phyloP scores from a whole-genome alignment of 805 yeast genomes.

The Teunomyces panamensis region DNA sequence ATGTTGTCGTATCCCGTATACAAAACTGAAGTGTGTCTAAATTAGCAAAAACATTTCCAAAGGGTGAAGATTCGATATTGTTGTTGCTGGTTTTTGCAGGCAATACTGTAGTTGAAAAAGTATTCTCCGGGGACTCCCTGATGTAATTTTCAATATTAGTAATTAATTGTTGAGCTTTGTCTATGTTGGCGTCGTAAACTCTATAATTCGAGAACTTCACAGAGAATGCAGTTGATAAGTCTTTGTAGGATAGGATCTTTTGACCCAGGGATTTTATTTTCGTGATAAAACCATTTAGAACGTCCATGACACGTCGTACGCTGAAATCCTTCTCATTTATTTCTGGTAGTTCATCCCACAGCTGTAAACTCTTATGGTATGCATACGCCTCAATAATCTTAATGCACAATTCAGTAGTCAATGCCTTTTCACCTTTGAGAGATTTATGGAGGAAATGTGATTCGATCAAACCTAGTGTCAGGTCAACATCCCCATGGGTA shows the following conservation, averaged over 20 bases:
- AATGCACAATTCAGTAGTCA: constrained; percentile 31
- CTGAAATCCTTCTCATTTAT: constrained; percentile 19
- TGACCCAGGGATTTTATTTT: constrained; percentile 10
- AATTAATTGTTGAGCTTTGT: constrained; percentile 8
- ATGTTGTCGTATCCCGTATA: constrained; percentile 20
- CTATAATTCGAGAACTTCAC: constrained; percentile 24
- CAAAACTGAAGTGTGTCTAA: constrained; percentile 20
- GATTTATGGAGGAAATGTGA: constrained; percentile 32
- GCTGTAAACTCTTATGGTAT: constrained; percentile 10
- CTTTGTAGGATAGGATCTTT: constrained; percentile 19
- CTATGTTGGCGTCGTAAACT: constrained; percentile 24
- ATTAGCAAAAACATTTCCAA: constrained; percentile 35
- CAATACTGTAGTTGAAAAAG: constrained; percentile 9
- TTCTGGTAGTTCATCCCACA: constrained; percentile 8
- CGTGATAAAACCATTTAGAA: constrained; percentile 24
- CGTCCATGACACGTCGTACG: constrained; percentile 29
- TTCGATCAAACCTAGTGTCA: constrained; percentile 33
- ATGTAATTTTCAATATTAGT: constrained; percentile 10
- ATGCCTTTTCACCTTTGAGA: constrained; percentile 29
- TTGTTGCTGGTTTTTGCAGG: constrained; percentile 22
- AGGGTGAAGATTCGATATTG: constrained; percentile 21
- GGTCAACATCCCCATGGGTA: constrained; percentile 35
- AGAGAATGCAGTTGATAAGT: constrained; percentile 29
- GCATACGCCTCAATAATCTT: constrained; percentile 37
- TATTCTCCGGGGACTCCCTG: constrained; percentile 11